Evolutionary conservation across 2,329 filamentous ascomycete species (phyloP).

Genomic region (Dactylellina cionopaga): DNA sequence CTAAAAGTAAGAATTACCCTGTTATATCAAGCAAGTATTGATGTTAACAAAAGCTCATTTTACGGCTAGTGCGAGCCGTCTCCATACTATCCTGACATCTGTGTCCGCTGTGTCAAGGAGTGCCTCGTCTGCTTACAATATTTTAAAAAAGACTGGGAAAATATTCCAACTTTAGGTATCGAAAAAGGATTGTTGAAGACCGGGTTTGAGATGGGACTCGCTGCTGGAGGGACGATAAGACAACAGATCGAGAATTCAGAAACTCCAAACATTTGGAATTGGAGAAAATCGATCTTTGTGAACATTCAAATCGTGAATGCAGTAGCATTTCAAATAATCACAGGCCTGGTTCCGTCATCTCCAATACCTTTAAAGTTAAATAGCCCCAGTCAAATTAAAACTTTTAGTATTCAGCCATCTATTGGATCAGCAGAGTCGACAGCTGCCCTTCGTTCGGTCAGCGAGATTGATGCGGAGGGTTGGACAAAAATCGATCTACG

Average conservation of each 20-base stretch:
- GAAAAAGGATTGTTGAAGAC: neutral
- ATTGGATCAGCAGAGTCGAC: neutral
- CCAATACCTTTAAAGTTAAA: neutral
- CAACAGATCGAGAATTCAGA: neutral
- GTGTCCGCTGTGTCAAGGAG: no score
- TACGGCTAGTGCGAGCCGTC: neutral
- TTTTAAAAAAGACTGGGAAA: no score
- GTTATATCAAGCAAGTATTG: no score
- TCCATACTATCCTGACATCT: neutral
- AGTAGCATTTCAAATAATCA: constrained; percentile 1
- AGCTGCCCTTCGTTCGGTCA: neutral
- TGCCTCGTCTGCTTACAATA: no score
- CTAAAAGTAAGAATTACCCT: no score
- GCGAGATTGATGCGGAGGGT: neutral
- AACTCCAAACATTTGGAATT: neutral
- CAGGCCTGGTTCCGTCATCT: neutral
- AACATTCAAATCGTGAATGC: constrained; percentile 19
- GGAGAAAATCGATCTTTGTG: neutral
- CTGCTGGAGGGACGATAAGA: neutral
- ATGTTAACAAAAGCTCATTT: no score
- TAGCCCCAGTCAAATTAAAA: neutral
- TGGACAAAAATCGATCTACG: neutral
- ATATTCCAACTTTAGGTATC: no score
- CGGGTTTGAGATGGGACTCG: neutral
- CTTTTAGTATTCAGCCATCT: neutral